Evolutionary conservation across 129 eudicot genomes (phyloP).

Genomic region (Glebionis coronaria): DNA sequence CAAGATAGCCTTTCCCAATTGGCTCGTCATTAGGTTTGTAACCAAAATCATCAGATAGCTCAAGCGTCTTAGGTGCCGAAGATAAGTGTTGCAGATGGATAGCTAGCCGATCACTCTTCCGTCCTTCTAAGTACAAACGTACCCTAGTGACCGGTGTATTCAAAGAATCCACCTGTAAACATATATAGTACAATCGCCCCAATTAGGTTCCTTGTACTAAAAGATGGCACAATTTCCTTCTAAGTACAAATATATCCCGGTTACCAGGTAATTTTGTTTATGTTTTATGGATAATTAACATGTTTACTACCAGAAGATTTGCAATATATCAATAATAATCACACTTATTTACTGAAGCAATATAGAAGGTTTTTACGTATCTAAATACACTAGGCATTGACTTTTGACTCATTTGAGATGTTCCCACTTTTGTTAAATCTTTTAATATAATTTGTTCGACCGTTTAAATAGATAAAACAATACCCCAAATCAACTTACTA

Average conservation of each 20-base stretch:
- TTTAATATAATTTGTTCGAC: not conserved
- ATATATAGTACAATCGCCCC: not conserved
- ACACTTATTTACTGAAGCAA: not conserved
- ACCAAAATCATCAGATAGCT: slow-evolving; percentile 53
- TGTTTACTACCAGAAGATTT: not conserved
- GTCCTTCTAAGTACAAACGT: slow-evolving; percentile 89
- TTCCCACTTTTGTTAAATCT: not conserved
- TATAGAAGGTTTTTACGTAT: not conserved
- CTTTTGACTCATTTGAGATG: not conserved
- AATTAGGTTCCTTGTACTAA: not conserved
- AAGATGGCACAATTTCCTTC: not conserved
- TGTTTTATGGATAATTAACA: not conserved
- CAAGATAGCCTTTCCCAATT: slow-evolving; percentile 55
- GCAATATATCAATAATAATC: not conserved
- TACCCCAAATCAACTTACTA: not conserved
- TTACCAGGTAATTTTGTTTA: not conserved
- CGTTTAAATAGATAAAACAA: not conserved
- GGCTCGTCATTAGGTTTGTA: slow-evolving; percentile 56
- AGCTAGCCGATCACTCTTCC: slow-evolving; percentile 79
- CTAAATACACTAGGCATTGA: not conserved
- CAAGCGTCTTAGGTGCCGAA: slow-evolving; percentile 58
- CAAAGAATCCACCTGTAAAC: slow-evolving; percentile 74
- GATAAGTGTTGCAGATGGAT: slow-evolving; percentile 96
- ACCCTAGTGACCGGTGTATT: slow-evolving; percentile 87
- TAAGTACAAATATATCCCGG: not conserved